Conservation (phyloP, 495 filamentous ascomycete genomes). For the Talaromyces trachyspermus region DNA sequence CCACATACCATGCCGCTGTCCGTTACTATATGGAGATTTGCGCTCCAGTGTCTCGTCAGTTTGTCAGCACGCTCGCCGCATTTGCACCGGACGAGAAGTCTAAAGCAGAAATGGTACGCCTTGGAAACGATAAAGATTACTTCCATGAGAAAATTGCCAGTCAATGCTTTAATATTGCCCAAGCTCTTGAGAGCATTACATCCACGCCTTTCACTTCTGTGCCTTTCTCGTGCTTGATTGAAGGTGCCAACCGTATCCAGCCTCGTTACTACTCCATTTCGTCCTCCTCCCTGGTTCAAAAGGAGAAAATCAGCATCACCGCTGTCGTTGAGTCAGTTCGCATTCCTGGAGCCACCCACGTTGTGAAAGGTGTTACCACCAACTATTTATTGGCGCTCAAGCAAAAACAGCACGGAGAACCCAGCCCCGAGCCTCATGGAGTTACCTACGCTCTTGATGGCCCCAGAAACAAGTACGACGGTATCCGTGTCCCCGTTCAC, state of each 20-base stretch:
- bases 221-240: conserved; percentile 91
- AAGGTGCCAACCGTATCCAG: conserved; percentile 89
- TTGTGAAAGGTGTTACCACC: conserved; percentile 90
- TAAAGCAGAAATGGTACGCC: conserved; percentile 79
- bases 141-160: conserved; percentile 83
- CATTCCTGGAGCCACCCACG: conserved; percentile 68
- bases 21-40: conserved; percentile 98
- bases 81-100: conserved; percentile 81
- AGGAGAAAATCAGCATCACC: conserved; percentile 88
- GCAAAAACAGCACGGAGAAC: conserved; percentile 91
- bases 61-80: conserved; percentile 74
- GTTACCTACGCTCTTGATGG: conserved; percentile 83
- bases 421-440: conserved; percentile 76
- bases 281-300: conserved; percentile 89
- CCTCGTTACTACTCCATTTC: conserved; percentile 99
- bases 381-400: conserved; percentile 97
- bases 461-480: conserved; percentile 94
- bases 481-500: conserved; percentile 91
- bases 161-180: conserved; percentile 83
- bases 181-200: conserved; percentile 70
- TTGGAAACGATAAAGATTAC: conserved; percentile 91
- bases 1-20: conserved; percentile 87
- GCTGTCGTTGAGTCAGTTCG: conserved; percentile 83
- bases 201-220: conserved; percentile 70
- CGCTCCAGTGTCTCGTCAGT: conserved; percentile 92